Percentiles rank a stretch among this genome's conserved stretches.
phyloP scores from a whole-genome alignment of 352 stramenopile genomes.

The Phytophthora melonis region DNA sequence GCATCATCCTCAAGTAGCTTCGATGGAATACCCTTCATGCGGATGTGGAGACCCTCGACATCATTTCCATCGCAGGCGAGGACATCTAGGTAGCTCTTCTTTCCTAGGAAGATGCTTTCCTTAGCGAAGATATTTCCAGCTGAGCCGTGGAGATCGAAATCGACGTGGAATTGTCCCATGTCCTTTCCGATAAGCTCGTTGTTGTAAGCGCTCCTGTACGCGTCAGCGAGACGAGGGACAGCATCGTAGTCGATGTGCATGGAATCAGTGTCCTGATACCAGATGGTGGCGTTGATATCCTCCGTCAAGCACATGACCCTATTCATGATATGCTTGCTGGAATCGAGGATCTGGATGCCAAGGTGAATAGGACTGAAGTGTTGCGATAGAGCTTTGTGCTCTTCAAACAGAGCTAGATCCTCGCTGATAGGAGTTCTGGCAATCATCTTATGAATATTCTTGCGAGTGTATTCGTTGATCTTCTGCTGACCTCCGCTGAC shows the following conservation, averaged over 20 bases:
- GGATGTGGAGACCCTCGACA: background rate
- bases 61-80: constrained; percentile 12
- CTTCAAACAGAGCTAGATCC: constrained; percentile 10
- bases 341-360: background rate
- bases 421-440: constrained; percentile 14
- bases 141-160: background rate
- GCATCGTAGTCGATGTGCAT: constrained; percentile 11
- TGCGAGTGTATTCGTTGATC: constrained; percentile 15
- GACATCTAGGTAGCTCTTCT: constrained; percentile 11
- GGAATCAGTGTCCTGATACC: constrained; percentile 14
- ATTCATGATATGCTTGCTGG: constrained; percentile 17
- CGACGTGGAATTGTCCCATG: constrained; percentile 11
- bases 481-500: background rate
- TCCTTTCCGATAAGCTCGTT: constrained; percentile 6
- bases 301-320: constrained; percentile 10
- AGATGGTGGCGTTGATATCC: constrained; percentile 5
- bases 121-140: background rate
- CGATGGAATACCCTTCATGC: constrained; percentile 7
- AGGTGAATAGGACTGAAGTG: too few species aligned
- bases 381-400: background rate
- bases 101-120: constrained; percentile 1
- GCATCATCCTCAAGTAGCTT: constrained; percentile 10
- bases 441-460: background rate
- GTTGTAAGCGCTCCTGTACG: background rate
- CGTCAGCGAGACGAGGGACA: background rate